These are phyloP conservation scores for Nitzschia sp. DNA, from an alignment of 108 stramenopile genomes.

Conservation along the genomic window DNA sequence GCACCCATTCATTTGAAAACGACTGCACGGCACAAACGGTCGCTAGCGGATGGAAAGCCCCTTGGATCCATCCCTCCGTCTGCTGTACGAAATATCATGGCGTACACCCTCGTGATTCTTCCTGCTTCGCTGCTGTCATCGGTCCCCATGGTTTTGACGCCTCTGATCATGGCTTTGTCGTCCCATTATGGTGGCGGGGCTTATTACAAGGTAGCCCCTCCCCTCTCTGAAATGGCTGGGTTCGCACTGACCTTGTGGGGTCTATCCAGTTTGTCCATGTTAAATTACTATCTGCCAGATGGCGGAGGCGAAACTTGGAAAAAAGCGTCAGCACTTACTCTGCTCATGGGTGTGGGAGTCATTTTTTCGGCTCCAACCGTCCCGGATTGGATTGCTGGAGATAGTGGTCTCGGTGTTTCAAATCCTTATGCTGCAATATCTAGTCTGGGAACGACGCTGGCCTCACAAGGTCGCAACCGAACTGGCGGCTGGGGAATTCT, in stretches of 20 bases:
- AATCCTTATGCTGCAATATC: constrained; percentile 60
- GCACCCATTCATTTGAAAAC: constrained; percentile 61
- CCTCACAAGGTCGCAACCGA: constrained; percentile 29
- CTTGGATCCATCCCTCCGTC: constrained; percentile 30
- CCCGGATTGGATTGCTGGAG: constrained; percentile 38
- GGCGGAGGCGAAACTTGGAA: constrained; percentile 78
- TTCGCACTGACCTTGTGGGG: constrained; percentile 70
- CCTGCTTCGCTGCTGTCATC: constrained; percentile 54
- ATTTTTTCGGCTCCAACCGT: constrained; percentile 68
- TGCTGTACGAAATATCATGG: constrained; percentile 31
- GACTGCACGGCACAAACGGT: constrained; percentile 41
- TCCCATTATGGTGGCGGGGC: constrained; percentile 46
- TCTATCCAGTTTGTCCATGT: constrained; percentile 62
- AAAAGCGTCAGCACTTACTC: constrained; percentile 55
- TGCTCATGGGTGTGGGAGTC: constrained; percentile 68
- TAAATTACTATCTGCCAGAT: constrained; percentile 77
- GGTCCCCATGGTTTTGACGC: constrained; percentile 58
- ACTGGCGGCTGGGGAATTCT: constrained; percentile 83
- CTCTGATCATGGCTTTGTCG: constrained; percentile 56
- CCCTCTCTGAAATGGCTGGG: constrained; percentile 68
- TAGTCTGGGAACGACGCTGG: constrained; percentile 34
- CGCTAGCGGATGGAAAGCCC: constrained; percentile 27
- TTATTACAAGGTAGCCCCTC: constrained; percentile 54
- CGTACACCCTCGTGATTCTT: constrained; percentile 58
- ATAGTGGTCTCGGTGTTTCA: constrained; percentile 26